A percentile compares a stretch with the other conserved stretches of the same genome.
phyloP scores from a whole-genome alignment of 805 yeast genomes.

The Candida tibetensis region DNA sequence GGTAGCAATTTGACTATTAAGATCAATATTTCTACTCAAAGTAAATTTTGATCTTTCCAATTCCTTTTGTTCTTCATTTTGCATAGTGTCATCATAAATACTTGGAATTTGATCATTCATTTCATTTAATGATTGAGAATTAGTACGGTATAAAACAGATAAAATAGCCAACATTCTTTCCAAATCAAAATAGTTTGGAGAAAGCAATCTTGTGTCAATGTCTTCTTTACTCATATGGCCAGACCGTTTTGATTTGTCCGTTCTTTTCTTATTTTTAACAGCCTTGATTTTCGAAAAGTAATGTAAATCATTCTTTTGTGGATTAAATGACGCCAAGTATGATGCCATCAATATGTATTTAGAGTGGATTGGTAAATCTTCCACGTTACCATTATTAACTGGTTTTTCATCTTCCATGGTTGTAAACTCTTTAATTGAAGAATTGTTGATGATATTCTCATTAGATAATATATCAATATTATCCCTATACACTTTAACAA shows the following conservation, averaged over 20 bases:
- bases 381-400: slow-evolving; percentile 17
- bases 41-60: slow-evolving; percentile 35
- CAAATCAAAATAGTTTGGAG: slow-evolving; percentile 71
- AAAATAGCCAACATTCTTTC: slow-evolving; percentile 80
- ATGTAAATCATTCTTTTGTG: slow-evolving; percentile 64
- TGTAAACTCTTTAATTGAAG: slow-evolving; percentile 25
- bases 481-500: slow-evolving; percentile 34
- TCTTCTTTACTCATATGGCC: slow-evolving; percentile 35
- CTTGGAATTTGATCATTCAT: slow-evolving; percentile 17
- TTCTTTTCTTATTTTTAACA: slow-evolving; percentile 37
- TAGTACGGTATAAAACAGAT: slow-evolving; percentile 59
- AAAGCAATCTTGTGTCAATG: slow-evolving; percentile 58
- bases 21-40: slow-evolving; percentile 43
- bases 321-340: slow-evolving; percentile 76
- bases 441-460: slow-evolving; percentile 31
- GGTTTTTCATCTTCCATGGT: slow-evolving; percentile 21
- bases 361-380: slow-evolving; percentile 57
- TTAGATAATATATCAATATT: slow-evolving; percentile 25
- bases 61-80: slow-evolving; percentile 33
- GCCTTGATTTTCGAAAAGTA: slow-evolving; percentile 60
- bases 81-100: slow-evolving; percentile 31
- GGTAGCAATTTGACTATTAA: slow-evolving; percentile 59
- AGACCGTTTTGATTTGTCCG: slow-evolving; percentile 14
- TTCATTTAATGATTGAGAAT: slow-evolving; percentile 27
- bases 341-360: slow-evolving; percentile 78